Evolutionary conservation across 371 early-diverging fungal genomes (phyloP), one percentile per base, ranked within the genome.

Genomic region (Mucor indicus): DNA sequence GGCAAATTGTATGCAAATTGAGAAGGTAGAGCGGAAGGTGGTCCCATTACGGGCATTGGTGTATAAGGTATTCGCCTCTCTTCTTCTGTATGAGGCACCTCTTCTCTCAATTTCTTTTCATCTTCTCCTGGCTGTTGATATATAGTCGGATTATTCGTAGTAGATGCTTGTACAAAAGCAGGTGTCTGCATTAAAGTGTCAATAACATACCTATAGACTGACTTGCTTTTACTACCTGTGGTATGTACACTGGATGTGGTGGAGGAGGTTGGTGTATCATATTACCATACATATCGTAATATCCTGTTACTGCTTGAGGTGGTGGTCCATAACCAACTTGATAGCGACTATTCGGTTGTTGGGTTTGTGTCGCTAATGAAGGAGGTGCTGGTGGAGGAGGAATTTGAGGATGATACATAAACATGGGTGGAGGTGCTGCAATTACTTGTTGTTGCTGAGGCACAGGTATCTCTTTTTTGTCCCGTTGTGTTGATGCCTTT

Each of bases 1-100:
- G 87, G 89, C 23, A 89, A 60, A 55, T 84, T 87, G 50, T 86
- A 84, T 32, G 85, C 85, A 50, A 86, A 88, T 53, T 89, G 81
- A 1, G 81, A 81, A 3, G 81, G 81, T 6, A 81, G 48, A 12
- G 81, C 75, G 15, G 48, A 53, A 19, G 52, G 52, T 13, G 50
- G 50, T 29, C 17, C 37, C 16, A 46, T 33, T 3, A 24, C 8
- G 6, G 24, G 15, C 3, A 13, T 8, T n/a, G 44, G 17, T 17
- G 35, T 46, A 24, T 20, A 41, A 4, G 55, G 48, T 19, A 53
- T 53, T 21, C 48, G 52, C 38, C 32, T 30, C 50, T 50, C 6
- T 12, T n/a, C n/a, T n/a, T n/a, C n/a, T n/a, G n/a, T n/a, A n/a
- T n/a, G n/a, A n/a, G n/a, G n/a, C n/a, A n/a, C n/a, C n/a, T n/a